Base-by-base conservation (phyloP, 148 eudicot species). In the Chenopodium quinoa region DNA sequence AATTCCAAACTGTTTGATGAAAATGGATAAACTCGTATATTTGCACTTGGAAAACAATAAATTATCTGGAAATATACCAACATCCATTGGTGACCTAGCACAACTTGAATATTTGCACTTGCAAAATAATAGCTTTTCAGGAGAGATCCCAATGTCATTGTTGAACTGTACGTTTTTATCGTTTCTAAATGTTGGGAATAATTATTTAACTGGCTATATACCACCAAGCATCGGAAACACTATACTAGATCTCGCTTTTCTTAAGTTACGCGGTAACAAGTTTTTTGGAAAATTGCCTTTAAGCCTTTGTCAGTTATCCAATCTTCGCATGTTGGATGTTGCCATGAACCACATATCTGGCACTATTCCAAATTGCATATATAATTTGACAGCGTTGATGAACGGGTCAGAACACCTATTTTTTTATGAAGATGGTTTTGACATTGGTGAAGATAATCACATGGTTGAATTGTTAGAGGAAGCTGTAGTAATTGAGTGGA, bases 311-410 rank as follows among this genome's bases (percentile, higher is more conserved):
- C 46, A 19, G 19, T 29, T 83, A 9, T 54, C 77, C 1, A 1
- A 23, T 5, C 82, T 83, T 11, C 85, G 74, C 7, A 65, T 78
- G 8, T 65, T 83, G 27, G 85, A 83, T 63, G 47, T 83, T 20
- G 73, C 79, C 9, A 0, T 4, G 6, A 83, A 83, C 72, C 23
- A 65, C 69, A 37, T 83, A 48, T 83, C 69, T 2, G 85, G 85
- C 9, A 3, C 11, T 0, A 73, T 83, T 52, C 82, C 78, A 9
- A 54, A 54, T 11, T 82, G 84, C 84, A 77, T 83, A 14, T 9
- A 37, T 19, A 73, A 78, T 73, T 31, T 83, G 4, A 73, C 65
- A 32, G 46, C 71, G 23, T 23, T 23, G 11, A 72, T 78, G 81
- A 23, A 23, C 23, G 23, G 23, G 23, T 23, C 23, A 23, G 23